Conservation (phyloP, 805 yeast genomes). For the Schwanniomyces sp. region DNA sequence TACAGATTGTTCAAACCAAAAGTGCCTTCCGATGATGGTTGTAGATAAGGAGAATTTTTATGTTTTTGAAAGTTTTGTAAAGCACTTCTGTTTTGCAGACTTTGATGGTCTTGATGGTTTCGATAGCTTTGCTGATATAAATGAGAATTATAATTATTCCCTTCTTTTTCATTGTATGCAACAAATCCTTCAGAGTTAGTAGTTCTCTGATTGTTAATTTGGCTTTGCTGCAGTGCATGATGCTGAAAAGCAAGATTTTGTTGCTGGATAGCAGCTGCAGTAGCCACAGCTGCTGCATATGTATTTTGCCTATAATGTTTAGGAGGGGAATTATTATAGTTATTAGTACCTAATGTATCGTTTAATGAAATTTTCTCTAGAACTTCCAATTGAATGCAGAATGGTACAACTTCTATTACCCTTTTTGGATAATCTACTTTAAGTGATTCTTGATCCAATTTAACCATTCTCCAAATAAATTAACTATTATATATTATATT, state of each 20-base stretch:
- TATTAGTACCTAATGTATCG: background rate
- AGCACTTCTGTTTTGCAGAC: background rate
- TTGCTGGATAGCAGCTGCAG: conserved; percentile 29
- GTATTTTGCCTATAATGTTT: conserved; percentile 16
- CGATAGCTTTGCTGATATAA: background rate
- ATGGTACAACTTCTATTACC: conserved; percentile 24
- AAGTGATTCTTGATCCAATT: background rate
- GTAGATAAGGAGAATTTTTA: conserved; percentile 5
- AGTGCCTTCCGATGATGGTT: conserved; percentile 3
- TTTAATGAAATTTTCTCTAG: conserved; percentile 15
- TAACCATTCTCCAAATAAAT: background rate
- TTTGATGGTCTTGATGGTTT: background rate
- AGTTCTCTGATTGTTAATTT: conserved; percentile 4
- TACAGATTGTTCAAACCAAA: conserved; percentile 12
- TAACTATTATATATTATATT: too few species aligned
- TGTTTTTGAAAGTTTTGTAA: conserved; percentile 4
- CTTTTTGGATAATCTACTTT: conserved; percentile 16
- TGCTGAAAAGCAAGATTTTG: conserved; percentile 17
- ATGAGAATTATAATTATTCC: background rate
- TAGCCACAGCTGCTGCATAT: conserved; percentile 29
- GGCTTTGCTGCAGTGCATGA: conserved; percentile 11
- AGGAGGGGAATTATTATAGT: conserved; percentile 2
- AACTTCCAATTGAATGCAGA: conserved; percentile 26
- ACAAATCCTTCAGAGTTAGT: background rate
- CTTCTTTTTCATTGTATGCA: background rate